Conservation (phyloP, 2,329 filamentous ascomycete genomes). For the Apiospora aurea region DNA sequence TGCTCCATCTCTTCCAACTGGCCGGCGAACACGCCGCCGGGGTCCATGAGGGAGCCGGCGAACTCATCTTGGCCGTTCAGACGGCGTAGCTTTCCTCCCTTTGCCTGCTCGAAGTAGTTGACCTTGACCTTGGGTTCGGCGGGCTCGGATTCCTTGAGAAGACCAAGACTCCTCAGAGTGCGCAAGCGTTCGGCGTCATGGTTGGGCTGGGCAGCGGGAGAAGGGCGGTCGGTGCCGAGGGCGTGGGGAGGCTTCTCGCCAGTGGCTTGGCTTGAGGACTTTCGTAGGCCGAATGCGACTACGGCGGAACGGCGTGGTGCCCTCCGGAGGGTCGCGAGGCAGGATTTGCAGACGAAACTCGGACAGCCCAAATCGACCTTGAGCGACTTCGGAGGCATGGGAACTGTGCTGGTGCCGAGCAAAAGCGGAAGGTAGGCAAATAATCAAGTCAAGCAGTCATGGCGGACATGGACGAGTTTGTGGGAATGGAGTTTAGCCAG, state of each 20-base stretch:
- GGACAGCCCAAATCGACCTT: conserved; percentile 36
- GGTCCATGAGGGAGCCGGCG: conserved; percentile 45
- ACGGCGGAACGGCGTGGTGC: background rate
- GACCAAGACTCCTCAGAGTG: conserved; percentile 38
- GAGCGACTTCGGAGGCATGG: conserved; percentile 38
- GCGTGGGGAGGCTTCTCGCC: background rate
- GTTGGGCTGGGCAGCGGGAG: background rate
- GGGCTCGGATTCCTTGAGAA: conserved; percentile 33
- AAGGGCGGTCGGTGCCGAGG: background rate
- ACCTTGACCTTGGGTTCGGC: conserved; percentile 40
- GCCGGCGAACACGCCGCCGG: conserved; percentile 46
- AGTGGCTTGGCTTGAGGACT: conserved; percentile 6
- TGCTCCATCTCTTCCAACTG: conserved; percentile 48
- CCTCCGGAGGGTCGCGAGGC: conserved; percentile 36
- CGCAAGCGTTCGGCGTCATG: conserved; percentile 39
- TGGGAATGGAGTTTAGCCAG: background rate
- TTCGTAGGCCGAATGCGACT: conserved; percentile 6
- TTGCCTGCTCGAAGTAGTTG: conserved; percentile 57
- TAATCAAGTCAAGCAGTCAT: background rate
- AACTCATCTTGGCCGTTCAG: conserved; percentile 51
- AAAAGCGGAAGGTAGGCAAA: background rate
- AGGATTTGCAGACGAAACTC: conserved; percentile 43
- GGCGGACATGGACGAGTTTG: background rate
- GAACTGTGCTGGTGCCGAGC: background rate
- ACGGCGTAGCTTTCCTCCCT: conserved; percentile 46